Conservation (phyloP, 352 stramenopile genomes). For the Phytophthora lateralis region DNA sequence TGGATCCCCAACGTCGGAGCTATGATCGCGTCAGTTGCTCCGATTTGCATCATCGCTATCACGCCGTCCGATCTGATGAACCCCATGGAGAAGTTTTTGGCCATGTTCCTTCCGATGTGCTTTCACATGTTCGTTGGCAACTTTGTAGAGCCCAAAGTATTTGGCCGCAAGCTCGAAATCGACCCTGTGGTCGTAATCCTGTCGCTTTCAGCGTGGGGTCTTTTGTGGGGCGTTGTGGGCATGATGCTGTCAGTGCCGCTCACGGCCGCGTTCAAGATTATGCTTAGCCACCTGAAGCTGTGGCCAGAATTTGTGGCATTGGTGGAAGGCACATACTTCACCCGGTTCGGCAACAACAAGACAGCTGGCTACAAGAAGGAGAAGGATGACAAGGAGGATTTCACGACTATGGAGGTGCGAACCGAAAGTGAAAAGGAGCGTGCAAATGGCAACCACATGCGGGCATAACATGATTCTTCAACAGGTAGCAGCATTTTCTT, state of each 20-base stretch:
- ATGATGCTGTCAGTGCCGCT: constrained; percentile 91
- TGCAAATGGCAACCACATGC: constrained; percentile 39
- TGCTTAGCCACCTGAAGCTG: constrained; percentile 84
- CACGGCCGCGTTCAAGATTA: constrained; percentile 87
- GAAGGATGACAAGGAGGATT: constrained; percentile 77
- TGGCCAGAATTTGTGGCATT: constrained; percentile 88
- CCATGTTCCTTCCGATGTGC: constrained; percentile 83
- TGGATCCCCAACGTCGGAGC: constrained; percentile 91
- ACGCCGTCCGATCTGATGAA: constrained; percentile 86
- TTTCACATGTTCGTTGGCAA: constrained; percentile 92
- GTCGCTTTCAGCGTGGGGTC: constrained; percentile 85
- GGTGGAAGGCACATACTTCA: constrained; percentile 89
- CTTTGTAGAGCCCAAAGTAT: constrained; percentile 89
- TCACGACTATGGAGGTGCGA: constrained; percentile 77
- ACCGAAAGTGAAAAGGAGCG: constrained; percentile 75
- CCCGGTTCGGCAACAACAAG: constrained; percentile 65
- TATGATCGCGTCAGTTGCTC: constrained; percentile 85
- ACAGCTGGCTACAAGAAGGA: constrained; percentile 73
- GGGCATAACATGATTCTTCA: constrained; percentile 37
- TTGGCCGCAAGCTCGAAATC: constrained; percentile 88
- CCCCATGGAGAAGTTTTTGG: constrained; percentile 90
- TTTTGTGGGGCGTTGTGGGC: constrained; percentile 86
- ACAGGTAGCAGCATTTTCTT: constrained; percentile 31
- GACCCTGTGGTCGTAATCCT: constrained; percentile 88
- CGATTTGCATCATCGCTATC: constrained; percentile 89